phyloP scores from a whole-genome alignment of 2,329 filamentous ascomycete genomes.

The Clarireedia paspali region DNA sequence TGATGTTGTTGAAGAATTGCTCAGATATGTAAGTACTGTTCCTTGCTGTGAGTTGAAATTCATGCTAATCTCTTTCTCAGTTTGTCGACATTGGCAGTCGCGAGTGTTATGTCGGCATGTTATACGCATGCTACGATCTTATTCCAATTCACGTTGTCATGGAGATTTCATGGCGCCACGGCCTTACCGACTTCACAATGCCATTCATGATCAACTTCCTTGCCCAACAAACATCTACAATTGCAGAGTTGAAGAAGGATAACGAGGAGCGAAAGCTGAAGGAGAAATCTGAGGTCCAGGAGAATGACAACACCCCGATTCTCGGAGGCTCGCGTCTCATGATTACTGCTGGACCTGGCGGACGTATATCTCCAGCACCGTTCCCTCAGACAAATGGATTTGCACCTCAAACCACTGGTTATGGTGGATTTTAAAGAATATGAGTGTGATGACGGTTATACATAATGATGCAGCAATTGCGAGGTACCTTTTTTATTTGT shows the following conservation, averaged over 20 bases:
- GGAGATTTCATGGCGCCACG: constrained; percentile 94
- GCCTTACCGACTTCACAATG: constrained; percentile 96
- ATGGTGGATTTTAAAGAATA: constrained; percentile 42
- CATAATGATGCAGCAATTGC: constrained; percentile 27
- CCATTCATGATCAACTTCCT: constrained; percentile 99
- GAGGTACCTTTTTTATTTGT: constrained; percentile 20
- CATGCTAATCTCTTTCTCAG: constrained; percentile 43
- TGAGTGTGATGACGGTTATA: constrained; percentile 18
- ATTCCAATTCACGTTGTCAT: constrained; percentile 88
- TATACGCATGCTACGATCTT: constrained; percentile 97
- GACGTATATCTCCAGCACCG: constrained; percentile 47
- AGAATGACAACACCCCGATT: constrained; percentile 90
- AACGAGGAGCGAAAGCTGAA: constrained; percentile 87
- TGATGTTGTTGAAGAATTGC: constrained; percentile 89
- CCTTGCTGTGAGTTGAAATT: constrained; percentile 6
- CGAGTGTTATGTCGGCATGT: constrained; percentile 99
- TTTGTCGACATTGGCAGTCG: constrained; percentile 99
- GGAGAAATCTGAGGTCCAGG: constrained; percentile 66
- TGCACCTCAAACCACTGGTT: constrained; percentile 80
- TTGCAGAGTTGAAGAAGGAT: constrained; percentile 81
- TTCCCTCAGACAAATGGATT: constrained; percentile 83
- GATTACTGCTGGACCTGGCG: constrained; percentile 80
- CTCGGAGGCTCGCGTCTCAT: constrained; percentile 82
- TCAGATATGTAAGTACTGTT: constrained; percentile 78
- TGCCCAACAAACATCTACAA: constrained; percentile 79